phyloP scores from a whole-genome alignment of 495 filamentous ascomycete species.

The Saxophila tyrrhenica region DNA sequence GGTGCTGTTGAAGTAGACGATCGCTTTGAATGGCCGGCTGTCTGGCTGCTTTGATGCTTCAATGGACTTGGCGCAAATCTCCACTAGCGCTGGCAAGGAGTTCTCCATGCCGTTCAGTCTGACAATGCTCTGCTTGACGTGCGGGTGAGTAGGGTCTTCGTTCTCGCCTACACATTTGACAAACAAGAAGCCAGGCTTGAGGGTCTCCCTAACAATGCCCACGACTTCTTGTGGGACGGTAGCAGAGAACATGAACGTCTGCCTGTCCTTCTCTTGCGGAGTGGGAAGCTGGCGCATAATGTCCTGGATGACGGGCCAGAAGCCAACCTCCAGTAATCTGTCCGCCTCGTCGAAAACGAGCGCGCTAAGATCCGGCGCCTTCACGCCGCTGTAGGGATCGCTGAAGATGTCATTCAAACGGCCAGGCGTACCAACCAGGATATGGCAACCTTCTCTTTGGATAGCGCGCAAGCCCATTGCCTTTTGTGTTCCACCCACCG shows the following conservation, averaged over 20 bases:
- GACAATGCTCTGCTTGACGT: slow-evolving; percentile 67
- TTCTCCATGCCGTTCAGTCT: slow-evolving; percentile 60
- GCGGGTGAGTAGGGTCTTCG: slow-evolving; percentile 73
- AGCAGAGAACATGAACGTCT: slow-evolving; percentile 89
- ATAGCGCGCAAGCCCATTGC: slow-evolving; percentile 46
- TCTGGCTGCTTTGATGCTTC: slow-evolving; percentile 26
- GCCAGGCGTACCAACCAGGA: slow-evolving; percentile 85
- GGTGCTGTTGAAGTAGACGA: slow-evolving; percentile 78
- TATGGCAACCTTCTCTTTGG: slow-evolving; percentile 65
- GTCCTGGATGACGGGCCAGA: slow-evolving; percentile 60
- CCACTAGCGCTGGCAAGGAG: slow-evolving; percentile 59
- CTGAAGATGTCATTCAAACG: slow-evolving; percentile 74
- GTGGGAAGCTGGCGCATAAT: slow-evolving; percentile 60
- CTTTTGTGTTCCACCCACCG: slow-evolving; percentile 84
- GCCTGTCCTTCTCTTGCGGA: slow-evolving; percentile 49
- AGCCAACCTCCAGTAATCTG: slow-evolving; percentile 80
- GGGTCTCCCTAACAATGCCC: slow-evolving; percentile 53
- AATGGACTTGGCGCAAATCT: slow-evolving; percentile 53
- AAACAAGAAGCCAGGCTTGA: slow-evolving; percentile 68
- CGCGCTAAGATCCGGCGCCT: slow-evolving; percentile 59
- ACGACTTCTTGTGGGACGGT: slow-evolving; percentile 81
- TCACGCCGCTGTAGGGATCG: slow-evolving; percentile 53
- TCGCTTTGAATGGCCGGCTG: slow-evolving; percentile 73
- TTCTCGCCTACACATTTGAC: slow-evolving; percentile 70
- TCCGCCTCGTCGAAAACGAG: slow-evolving; percentile 93